Evolutionary conservation across 2,329 filamentous ascomycete genomes (phyloP).

Genomic region (Ambrosiella cleistominuta): DNA sequence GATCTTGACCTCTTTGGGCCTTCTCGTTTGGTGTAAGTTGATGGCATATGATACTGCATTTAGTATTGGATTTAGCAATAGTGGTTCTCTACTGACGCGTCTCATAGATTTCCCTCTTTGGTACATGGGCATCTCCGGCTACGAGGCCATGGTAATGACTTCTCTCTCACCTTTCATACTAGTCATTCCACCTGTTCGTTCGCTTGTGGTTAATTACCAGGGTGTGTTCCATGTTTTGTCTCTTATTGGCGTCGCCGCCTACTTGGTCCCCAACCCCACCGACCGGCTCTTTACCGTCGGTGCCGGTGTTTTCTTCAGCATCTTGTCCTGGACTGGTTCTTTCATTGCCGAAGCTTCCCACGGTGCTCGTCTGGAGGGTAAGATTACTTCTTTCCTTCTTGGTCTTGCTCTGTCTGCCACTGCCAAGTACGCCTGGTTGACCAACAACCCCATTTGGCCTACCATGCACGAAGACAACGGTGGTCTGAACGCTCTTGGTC

Average conservation of each 20-base stretch:
- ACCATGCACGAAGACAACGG: conserved; percentile 80
- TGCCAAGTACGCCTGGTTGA: conserved; percentile 81
- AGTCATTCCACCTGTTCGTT: conserved; percentile 49
- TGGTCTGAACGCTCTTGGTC: conserved; percentile 75
- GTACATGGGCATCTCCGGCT: conserved; percentile 98
- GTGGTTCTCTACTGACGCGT: conserved; percentile 1
- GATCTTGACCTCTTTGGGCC: conserved; percentile 70
- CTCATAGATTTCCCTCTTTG: conserved; percentile 74
- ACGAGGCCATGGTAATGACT: conserved; percentile 74
- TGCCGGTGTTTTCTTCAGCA: conserved; percentile 64
- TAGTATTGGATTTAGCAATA: not conserved
- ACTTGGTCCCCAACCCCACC: conserved; percentile 53
- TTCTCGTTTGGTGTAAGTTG: conserved; percentile 80
- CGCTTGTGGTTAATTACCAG: conserved; percentile 48
- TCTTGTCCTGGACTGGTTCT: conserved; percentile 68
- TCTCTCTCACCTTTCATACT: conserved; percentile 70
- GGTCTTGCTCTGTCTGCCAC: conserved; percentile 74
- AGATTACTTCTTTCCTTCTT: conserved; percentile 61
- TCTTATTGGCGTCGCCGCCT: conserved; percentile 62
- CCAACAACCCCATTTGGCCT: conserved; percentile 95
- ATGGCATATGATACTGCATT: not conserved
- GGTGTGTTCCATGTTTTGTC: conserved; percentile 59
- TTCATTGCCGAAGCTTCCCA: conserved; percentile 64
- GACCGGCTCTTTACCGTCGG: conserved; percentile 64
- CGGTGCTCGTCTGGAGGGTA: conserved; percentile 58